Evolutionary conservation across 306 rosid genomes (phyloP), one percentile per base, ranked within the genome.

Genomic region (Nissolia schottii): DNA sequence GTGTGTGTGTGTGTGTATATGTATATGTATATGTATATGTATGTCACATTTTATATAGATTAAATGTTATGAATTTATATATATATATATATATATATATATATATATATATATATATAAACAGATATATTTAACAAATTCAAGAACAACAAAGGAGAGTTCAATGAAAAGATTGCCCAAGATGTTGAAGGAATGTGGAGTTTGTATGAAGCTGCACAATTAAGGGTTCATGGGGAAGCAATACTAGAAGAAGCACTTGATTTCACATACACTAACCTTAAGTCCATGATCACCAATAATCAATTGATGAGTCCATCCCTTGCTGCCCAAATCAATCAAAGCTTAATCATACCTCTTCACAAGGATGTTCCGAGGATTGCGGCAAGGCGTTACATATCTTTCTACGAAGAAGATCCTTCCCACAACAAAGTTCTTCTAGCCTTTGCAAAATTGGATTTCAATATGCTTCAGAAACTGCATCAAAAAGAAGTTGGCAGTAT

Each of bases 371-470:
- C 77, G 15, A 79, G 90, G 59, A n/a, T 74, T 0, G 77, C 62
- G 46, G 78, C 90, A 5, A 56, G 73, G 38, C 5, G 37, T 45
- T 79, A 73, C 69, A 59, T 85, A 1, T 27, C 78, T 9, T 25
- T 79, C 6, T 88, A 85, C 31, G 43, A 77, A 24, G 20, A 83
- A 18, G 65, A 81, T 41, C 73, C 79, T 67, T 77, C 87, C 0
- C 84, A 64, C 1, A 46, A 16, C 22, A 27, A 71, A 16, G 32
- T 14, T 34, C 60, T 85, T 19, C 57, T 85, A 6, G 61, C 20
- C 6, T 74, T 88, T 34, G 86, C 85, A 22, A 88, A 79, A 46
- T 3, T 70, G 3, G 90, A 88, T 64, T 88, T 80, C 74, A 88
- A 84, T 35, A 18, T 75, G 6, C 49, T 85, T 1, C 90, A 85